Conservation (phyloP, 768 basidiomycete species). For the Naganishia antarctica region DNA sequence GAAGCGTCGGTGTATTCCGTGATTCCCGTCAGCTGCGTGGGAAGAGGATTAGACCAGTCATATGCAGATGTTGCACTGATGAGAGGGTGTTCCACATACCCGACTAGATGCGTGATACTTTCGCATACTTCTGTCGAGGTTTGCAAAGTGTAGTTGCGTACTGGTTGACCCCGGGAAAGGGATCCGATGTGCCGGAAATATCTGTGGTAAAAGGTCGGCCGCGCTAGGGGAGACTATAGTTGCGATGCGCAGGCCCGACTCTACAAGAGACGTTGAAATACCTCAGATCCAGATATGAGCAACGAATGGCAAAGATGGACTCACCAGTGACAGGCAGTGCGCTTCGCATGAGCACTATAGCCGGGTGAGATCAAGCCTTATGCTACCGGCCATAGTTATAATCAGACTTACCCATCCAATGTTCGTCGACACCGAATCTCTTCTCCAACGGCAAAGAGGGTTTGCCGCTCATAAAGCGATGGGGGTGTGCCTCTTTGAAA, state of each 20-base stretch:
- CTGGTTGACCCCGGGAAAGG: slow-evolving; percentile 16
- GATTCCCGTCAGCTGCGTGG: slow-evolving; percentile 8
- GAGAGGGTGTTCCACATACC: neutral
- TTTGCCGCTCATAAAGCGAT: slow-evolving; percentile 65
- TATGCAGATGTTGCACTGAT: neutral
- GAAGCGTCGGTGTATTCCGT: slow-evolving; percentile 56
- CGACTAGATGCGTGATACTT: slow-evolving; percentile 17
- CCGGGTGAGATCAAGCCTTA: neutral
- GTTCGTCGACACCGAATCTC: slow-evolving; percentile 76
- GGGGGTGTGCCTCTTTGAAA: slow-evolving; percentile 70
- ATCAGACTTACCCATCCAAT: slow-evolving; percentile 56
- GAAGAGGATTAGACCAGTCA: neutral
- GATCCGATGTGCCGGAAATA: slow-evolving; percentile 30
- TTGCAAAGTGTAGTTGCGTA: slow-evolving; percentile 38
- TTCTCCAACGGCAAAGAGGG: slow-evolving; percentile 66
- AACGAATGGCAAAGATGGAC: too few species aligned
- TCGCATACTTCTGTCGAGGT: slow-evolving; percentile 35
- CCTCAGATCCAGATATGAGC: neutral
- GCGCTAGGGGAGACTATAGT: slow-evolving; percentile 22
- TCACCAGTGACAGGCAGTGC: slow-evolving; percentile 36
- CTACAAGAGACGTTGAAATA: neutral
- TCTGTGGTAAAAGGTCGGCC: slow-evolving; percentile 32
- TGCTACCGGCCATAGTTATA: neutral
- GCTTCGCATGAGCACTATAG: slow-evolving; percentile 39
- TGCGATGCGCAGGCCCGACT: slow-evolving; percentile 35